A percentile compares a stretch with the other conserved stretches of the same genome.
phyloP scores from a whole-genome alignment of 441 rosid genomes.

The Jatropha podagrica region DNA sequence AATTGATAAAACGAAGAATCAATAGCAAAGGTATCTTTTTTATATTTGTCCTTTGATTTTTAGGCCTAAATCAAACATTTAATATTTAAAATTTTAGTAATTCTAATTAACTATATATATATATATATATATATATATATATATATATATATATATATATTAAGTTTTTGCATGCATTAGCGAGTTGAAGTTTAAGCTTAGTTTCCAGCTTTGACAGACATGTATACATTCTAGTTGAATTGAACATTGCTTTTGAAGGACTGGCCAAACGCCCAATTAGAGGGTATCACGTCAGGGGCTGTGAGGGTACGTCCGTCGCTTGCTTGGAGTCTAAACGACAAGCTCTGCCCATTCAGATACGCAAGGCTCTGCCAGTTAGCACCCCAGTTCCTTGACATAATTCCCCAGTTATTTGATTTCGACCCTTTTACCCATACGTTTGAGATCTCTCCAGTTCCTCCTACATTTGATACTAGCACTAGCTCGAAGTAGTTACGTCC shows the following conservation, averaged over 20 bases:
- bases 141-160: too few relatives aligned
- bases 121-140: too few relatives aligned
- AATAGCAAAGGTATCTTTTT: too few relatives aligned
- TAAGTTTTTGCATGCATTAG: too few relatives aligned
- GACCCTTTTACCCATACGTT: slow-evolving; percentile 63
- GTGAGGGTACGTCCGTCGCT: slow-evolving; percentile 46
- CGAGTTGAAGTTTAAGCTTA: too few relatives aligned
- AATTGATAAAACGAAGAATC: too few relatives aligned
- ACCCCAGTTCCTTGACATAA: slow-evolving; percentile 77
- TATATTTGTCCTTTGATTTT: too few relatives aligned
- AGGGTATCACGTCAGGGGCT: slow-evolving; percentile 46
- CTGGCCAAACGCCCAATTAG: slow-evolving; percentile 68
- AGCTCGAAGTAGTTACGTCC: slow-evolving; percentile 29
- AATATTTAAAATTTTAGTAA: too few relatives aligned
- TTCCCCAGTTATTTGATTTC: slow-evolving; percentile 46
- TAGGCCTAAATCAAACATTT: too few relatives aligned
- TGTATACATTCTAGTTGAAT: too few relatives aligned
- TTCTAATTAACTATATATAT: too few relatives aligned
- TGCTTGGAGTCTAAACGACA: slow-evolving; percentile 58
- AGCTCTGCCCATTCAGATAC: slow-evolving; percentile 60
- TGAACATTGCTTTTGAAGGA: slow-evolving; percentile 46
- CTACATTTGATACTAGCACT: slow-evolving; percentile 57
- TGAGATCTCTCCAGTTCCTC: slow-evolving; percentile 57
- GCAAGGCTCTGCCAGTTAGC: slow-evolving; percentile 59
- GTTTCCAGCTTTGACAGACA: too few relatives aligned